A percentile compares a stretch with the other conserved stretches of the same genome.
These are phyloP conservation scores for Botryotinia narcissicola DNA, from an alignment of 2,329 filamentous ascomycete genomes.

Conservation along the genomic window DNA sequence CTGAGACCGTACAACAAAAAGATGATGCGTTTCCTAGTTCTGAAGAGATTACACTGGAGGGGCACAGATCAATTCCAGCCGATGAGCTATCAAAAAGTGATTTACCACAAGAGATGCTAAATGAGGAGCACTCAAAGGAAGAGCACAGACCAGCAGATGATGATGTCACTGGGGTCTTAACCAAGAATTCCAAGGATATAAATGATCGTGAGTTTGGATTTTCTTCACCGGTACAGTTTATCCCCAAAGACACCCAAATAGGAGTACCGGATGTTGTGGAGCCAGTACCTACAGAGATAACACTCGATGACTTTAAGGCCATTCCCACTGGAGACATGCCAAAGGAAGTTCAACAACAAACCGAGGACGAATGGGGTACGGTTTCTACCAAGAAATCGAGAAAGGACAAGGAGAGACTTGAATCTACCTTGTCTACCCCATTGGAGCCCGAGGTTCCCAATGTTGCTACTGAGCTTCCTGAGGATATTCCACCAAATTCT, in stretches of 20 bases:
- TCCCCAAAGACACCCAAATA: constrained; percentile 13
- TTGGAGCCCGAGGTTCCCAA: constrained; percentile 18
- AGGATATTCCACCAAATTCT: constrained; percentile 12
- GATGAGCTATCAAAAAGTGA: constrained; percentile 7
- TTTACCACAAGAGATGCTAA: not conserved
- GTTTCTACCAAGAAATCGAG: constrained; percentile 25
- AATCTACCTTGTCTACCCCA: constrained; percentile 26
- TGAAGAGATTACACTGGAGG: not conserved
- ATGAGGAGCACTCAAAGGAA: constrained; percentile 16
- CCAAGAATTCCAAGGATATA: constrained; percentile 29
- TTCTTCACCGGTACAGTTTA: constrained; percentile 25
- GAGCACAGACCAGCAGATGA: constrained; percentile 22
- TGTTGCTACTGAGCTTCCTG: constrained; percentile 19
- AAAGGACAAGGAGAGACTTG: constrained; percentile 26
- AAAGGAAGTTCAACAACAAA: constrained; percentile 21
- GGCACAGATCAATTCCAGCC: not conserved
- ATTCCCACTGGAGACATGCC: constrained; percentile 15
- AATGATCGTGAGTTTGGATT: constrained; percentile 27
- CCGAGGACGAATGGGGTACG: constrained; percentile 23
- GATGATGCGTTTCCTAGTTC: not conserved
- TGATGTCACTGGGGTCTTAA: constrained; percentile 23
- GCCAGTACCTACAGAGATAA: constrained; percentile 17
- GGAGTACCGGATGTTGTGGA: constrained; percentile 17
- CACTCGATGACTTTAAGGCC: constrained; percentile 14
- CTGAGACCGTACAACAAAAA: constrained; percentile 4